Percentiles rank a stretch among this genome's conserved stretches.
Evolutionary conservation across 805 yeast species (phyloP).

Genomic region (Cyberlindnera xishuangbannaensis): DNA sequence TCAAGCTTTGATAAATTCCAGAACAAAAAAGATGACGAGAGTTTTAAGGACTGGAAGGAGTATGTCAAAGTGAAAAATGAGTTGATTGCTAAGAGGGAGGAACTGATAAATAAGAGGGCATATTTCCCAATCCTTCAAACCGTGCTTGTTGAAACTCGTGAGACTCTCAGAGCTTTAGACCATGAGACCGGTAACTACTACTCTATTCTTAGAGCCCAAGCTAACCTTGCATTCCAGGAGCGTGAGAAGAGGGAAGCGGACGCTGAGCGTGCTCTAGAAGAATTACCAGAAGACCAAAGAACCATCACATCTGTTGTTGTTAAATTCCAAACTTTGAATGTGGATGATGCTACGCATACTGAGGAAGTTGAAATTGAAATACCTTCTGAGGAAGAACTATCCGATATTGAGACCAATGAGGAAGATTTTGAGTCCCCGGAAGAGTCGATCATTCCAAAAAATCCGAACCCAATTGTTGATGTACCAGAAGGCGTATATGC

Average conservation of each 20-base stretch:
- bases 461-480: too few relatives aligned
- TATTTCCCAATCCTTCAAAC: slow-evolving; percentile 26
- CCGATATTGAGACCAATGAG: slow-evolving; percentile 10
- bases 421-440: slow-evolving; percentile 4
- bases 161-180: slow-evolving; percentile 40
- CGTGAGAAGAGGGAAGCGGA: slow-evolving; percentile 41
- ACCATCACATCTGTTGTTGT: slow-evolving; percentile 16
- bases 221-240: slow-evolving; percentile 49
- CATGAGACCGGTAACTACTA: slow-evolving; percentile 60
- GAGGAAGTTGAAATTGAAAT: slow-evolving; percentile 10
- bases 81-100: slow-evolving; percentile 51
- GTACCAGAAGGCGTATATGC: too few relatives aligned
- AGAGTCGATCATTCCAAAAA: too few relatives aligned
- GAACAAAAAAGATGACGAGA: slow-evolving; percentile 26
- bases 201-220: slow-evolving; percentile 50
- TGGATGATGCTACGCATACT: slow-evolving; percentile 16
- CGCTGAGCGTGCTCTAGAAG: slow-evolving; percentile 13
- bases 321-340: slow-evolving; percentile 11
- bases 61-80: slow-evolving; percentile 52
- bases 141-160: slow-evolving; percentile 30
- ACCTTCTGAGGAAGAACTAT: slow-evolving; percentile 12
- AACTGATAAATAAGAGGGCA: slow-evolving; percentile 33
- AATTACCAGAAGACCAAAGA: slow-evolving; percentile 1
- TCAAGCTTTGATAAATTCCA: slow-evolving; percentile 19
- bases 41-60: slow-evolving; percentile 54